phyloP scores from a whole-genome alignment of 2,329 filamentous ascomycete species.

The Pestalotiopsis sp. region DNA sequence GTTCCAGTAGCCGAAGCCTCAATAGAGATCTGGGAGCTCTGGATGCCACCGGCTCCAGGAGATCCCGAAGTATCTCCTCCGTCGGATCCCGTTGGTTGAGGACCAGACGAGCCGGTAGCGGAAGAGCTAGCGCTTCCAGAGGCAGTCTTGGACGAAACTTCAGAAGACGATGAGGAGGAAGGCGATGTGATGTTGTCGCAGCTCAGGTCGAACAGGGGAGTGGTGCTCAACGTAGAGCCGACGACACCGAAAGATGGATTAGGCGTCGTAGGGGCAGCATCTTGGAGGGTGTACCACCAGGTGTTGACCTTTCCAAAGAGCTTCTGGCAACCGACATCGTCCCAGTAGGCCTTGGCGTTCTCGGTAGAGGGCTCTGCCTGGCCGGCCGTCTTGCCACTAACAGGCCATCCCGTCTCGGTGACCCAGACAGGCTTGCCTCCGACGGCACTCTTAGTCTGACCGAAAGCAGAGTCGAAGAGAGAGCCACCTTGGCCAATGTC shows the following conservation, averaged over 20 bases:
- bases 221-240: slow-evolving; percentile 52
- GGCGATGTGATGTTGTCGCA: slow-evolving; percentile 46
- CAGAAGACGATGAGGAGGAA: slow-evolving; percentile 22
- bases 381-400: slow-evolving; percentile 66
- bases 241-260: slow-evolving; percentile 74
- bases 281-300: slow-evolving; percentile 80
- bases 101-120: slow-evolving; percentile 19
- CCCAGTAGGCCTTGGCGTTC: slow-evolving; percentile 82
- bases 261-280: slow-evolving; percentile 60
- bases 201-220: slow-evolving; percentile 65
- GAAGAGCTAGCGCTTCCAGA: slow-evolving; percentile 19
- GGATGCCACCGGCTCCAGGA: slow-evolving; percentile 14
- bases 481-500: slow-evolving; percentile 62
- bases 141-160: slow-evolving; percentile 19
- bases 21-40: slow-evolving; percentile 16
- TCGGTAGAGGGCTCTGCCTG: slow-evolving; percentile 62
- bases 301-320: slow-evolving; percentile 66
- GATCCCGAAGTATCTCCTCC: slow-evolving; percentile 16
- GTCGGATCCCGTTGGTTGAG: slow-evolving; percentile 15
- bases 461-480: slow-evolving; percentile 71
- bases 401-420: slow-evolving; percentile 88
- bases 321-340: slow-evolving; percentile 70
- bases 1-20: slow-evolving; percentile 20
- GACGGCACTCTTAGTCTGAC: slow-evolving; percentile 59
- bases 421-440: slow-evolving; percentile 78